Evolutionary conservation across 2,329 filamentous ascomycete genomes (phyloP).

Genomic region (Pseudopithomyces maydicus): DNA sequence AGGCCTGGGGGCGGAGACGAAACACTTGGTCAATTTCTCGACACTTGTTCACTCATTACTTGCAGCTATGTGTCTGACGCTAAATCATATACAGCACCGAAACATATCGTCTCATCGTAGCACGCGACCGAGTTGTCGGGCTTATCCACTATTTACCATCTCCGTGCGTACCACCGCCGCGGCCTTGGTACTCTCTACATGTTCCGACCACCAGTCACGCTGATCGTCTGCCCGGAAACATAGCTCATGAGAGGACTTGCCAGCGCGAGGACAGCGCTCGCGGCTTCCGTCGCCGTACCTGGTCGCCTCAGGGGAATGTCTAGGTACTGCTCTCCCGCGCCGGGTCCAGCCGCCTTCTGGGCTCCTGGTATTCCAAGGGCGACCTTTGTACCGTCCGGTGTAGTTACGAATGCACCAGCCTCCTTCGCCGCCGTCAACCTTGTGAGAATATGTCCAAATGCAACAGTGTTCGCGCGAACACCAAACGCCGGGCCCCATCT

Average conservation of each 20-base stretch:
- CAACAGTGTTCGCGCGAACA: conserved; percentile 81
- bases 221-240: conserved; percentile 85
- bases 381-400: conserved; percentile 68
- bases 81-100: conserved; percentile 14
- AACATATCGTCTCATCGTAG: conserved; percentile 12
- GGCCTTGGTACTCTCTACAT: conserved; percentile 51
- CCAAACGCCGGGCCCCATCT: conserved; percentile 81
- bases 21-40: conserved; percentile 5
- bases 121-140: neutral
- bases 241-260: conserved; percentile 84
- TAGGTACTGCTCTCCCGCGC: conserved; percentile 47
- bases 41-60: conserved; percentile 4
- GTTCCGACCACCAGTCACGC: conserved; percentile 77
- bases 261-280: conserved; percentile 75
- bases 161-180: neutral
- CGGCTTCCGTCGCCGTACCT: conserved; percentile 80
- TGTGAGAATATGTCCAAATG: conserved; percentile 82
- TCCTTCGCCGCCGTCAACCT: conserved; percentile 85
- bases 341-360: conserved; percentile 47
- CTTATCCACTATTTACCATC: neutral
- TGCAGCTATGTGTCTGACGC: conserved; percentile 2
- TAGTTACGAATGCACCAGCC: conserved; percentile 77
- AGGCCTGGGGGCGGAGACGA: neutral
- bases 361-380: conserved; percentile 50
- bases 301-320: conserved; percentile 82